phyloP scores from a whole-genome alignment of 2,329 filamentous ascomycete species.

The Colletotrichum melonis region DNA sequence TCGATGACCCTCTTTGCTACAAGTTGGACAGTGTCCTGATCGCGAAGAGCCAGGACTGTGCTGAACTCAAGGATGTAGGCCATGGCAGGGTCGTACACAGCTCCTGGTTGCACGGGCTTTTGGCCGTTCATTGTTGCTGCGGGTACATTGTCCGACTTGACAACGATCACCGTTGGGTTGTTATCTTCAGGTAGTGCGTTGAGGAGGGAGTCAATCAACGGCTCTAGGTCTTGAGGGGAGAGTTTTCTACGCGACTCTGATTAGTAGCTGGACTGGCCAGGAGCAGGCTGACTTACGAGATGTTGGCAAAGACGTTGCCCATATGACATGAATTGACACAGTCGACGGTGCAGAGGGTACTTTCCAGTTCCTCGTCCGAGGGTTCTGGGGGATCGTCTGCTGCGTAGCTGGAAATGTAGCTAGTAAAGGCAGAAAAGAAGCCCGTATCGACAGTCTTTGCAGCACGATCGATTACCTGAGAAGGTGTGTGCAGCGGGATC shows the following conservation, averaged over 20 bases:
- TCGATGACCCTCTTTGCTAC: constrained; percentile 86
- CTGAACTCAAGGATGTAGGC: constrained; percentile 94
- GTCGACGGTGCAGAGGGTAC: constrained; percentile 92
- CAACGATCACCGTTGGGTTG: constrained; percentile 81
- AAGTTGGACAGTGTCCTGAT: constrained; percentile 76
- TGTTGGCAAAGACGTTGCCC: constrained; percentile 83
- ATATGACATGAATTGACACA: constrained; percentile 93
- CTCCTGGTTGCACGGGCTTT: constrained; percentile 63
- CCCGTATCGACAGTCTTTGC: constrained; percentile 82
- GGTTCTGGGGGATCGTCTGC: constrained; percentile 98
- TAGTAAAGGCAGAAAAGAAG: constrained; percentile 93
- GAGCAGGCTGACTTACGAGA: constrained; percentile 69
- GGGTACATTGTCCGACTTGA: constrained; percentile 85
- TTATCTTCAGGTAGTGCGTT: constrained; percentile 88
- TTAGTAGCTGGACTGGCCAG: not conserved
- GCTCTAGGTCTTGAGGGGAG: constrained; percentile 47
- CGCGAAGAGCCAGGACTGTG: constrained; percentile 82
- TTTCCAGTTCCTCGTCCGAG: constrained; percentile 96
- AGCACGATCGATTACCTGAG: constrained; percentile 91
- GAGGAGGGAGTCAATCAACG: constrained; percentile 75
- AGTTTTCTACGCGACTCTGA: constrained; percentile 49
- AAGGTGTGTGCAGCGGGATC: constrained; percentile 91
- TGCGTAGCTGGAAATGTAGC: constrained; percentile 98
- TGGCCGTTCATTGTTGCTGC: constrained; percentile 70
- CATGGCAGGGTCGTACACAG: constrained; percentile 84